These are phyloP conservation scores for Naganishia sp. DNA, from an alignment of 1,284 basidiomycete species.

Conservation along the genomic window DNA sequence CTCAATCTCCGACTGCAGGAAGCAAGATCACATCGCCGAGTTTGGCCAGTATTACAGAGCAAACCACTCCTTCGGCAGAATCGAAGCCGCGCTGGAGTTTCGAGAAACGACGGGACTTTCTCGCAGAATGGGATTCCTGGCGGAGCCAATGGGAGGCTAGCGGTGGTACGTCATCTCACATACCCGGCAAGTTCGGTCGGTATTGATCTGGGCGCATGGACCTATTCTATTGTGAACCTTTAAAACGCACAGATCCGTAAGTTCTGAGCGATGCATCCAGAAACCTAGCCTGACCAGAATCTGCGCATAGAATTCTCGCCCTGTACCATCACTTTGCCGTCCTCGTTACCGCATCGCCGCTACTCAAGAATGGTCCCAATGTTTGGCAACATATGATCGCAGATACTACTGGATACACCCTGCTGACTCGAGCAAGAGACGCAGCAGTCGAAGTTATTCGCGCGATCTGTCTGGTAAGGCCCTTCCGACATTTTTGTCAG, in stretches of 20 bases:
- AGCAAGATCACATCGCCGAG: slow-evolving; percentile 17
- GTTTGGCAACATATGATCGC: slow-evolving; percentile 47
- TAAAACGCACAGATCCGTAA: slow-evolving; percentile 6
- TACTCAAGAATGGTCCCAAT: slow-evolving; percentile 38
- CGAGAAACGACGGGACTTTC: slow-evolving; percentile 22
- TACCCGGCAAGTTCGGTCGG: not conserved
- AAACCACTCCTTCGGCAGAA: not conserved
- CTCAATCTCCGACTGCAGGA: slow-evolving; percentile 1
- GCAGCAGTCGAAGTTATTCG: slow-evolving; percentile 49
- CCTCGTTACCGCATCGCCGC: slow-evolving; percentile 47
- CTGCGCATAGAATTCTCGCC: slow-evolving; percentile 43
- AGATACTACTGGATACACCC: slow-evolving; percentile 44
- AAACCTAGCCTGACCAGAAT: not conserved
- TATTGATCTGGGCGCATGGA: too few species aligned
- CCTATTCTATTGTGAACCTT: not conserved
- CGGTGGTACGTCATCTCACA: slow-evolving; percentile 38
- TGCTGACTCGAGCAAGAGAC: slow-evolving; percentile 48
- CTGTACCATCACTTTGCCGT: slow-evolving; percentile 50
- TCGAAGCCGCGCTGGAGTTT: not conserved
- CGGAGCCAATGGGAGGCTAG: slow-evolving; percentile 38
- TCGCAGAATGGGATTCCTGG: slow-evolving; percentile 46
- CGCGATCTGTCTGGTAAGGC: slow-evolving; percentile 45
- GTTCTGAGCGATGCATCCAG: not conserved
- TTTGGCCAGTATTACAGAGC: slow-evolving; percentile 8
- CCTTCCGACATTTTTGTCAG: not conserved